Base-by-base conservation (phyloP, 1,284 basidiomycete genomes). In the Austroboletus rostrupii region DNA sequence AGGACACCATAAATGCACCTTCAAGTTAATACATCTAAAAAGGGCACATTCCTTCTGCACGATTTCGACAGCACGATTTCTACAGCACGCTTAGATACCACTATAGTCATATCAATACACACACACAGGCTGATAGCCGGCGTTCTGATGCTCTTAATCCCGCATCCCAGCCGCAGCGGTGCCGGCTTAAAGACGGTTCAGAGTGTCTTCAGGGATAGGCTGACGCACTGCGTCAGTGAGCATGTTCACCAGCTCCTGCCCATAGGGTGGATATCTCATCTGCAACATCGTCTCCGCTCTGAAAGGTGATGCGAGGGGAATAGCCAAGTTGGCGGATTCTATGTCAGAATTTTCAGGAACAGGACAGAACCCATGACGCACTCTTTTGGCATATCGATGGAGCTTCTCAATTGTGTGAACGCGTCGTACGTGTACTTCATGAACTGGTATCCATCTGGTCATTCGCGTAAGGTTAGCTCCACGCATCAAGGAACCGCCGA, bases 381-480 rank as follows among this genome's bases (percentile, higher is more conserved):
- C 67, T 53, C 56, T 52, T 57, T 61, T 9, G 78, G 77, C 43
- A 68, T 70, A 51, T 78, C 72, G 14, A 79, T 55, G 14, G 72
- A 71, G 12, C 72, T 59, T 40, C 76, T 67, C 35, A 70, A 53
- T 44, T 79, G 73, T 17, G 74, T 77, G 64, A 79, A 78, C 11
- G 67, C 61, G 48, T 77, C 73, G 50, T 76, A 80, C 0, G 69
- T 62, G 53, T 67, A 72, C 56, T 78, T 77, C 48, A 76, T 67
- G 5, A 61, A 60, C 47, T 76, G 69, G 42, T 66, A 62, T 23
- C 77, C 78, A 37, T 72, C 76, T 78, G 26, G 13, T 12, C 8
- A 29, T 37, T 10, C n/a, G 10, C 17, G 21, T 29, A 26, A 29
- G 3, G 20, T 62, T 17, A 54, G 53, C 17, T 48, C 14, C 17